Evolutionary conservation across 257 asterid species (phyloP), one percentile per base, ranked within the genome.

Genomic region (Eucommia ulmoides): DNA sequence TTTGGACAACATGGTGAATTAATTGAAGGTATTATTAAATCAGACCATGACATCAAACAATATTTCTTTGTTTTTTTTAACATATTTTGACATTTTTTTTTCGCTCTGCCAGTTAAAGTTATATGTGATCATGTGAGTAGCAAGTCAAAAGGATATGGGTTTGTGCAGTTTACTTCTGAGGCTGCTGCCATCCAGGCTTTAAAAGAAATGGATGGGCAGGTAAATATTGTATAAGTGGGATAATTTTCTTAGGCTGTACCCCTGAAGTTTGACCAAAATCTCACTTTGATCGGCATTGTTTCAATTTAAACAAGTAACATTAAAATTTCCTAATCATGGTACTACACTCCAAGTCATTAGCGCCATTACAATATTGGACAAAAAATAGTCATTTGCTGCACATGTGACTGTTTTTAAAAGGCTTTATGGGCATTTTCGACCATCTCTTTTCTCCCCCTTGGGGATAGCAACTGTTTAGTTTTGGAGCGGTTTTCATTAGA

Each of bases 141-240:
- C 44, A 79, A 67, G 63, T 83, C 93, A 17, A 81, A 75, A 66
- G 97, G 94, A 50, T 87, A 73, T 19, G 97, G 91, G 55, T 83
- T 87, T 60, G 88, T 83, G 45, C 63, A 65, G 45, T 83, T 64
- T 63, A 49, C 81, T 3, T 53, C 68, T 10, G 78, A 73, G 51
- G 49, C 42, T 21, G 78, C 77, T 8, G 88, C 94, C 22, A 59
- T 49, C 70, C 67, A 74, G 49, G 97, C 97, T 63, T 53, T 81
- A 44, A 60, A 65, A 64, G 88, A 80, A 73, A 74, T 87, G 93
- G 58, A 78, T 38, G 86, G 85, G 29, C 81, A 52, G 77, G 94
- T 86, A 69, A 47, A 62, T 67, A 20, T 23, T 8, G 49, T 18
- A 48, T 22, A 17, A 45, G 18, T 5, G 12, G 19, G 18, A 9